These are phyloP conservation scores for Solanum pennellii DNA, from an alignment of 257 asterid genomes.

Conservation along the genomic window DNA sequence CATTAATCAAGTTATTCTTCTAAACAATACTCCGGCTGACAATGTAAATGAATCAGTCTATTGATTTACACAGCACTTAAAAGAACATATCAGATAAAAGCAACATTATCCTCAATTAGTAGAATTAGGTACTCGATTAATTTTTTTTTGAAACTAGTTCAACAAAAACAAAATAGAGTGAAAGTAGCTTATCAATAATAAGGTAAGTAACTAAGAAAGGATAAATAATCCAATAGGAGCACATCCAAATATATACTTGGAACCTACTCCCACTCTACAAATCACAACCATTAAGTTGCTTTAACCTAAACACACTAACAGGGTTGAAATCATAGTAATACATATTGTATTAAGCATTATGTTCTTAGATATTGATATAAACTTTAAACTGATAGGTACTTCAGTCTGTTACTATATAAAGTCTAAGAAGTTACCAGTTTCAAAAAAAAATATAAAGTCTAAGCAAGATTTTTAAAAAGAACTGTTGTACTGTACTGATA, in stretches of 20 bases:
- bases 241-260: not conserved
- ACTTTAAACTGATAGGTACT: not conserved
- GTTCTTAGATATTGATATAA: not conserved
- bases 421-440: not conserved
- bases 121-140: not conserved
- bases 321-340: not conserved
- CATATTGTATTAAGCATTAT: not conserved
- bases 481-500: not conserved
- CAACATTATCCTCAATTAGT: not conserved
- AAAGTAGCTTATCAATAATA: not conserved
- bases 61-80: not conserved
- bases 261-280: not conserved
- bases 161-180: not conserved
- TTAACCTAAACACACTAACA: not conserved
- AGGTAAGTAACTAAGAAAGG: not conserved
- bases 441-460: not conserved
- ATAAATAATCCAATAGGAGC: not conserved
- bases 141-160: not conserved
- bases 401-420: not conserved
- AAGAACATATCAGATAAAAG: not conserved
- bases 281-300: not conserved
- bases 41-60: not conserved
- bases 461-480: not conserved
- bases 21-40: not conserved
- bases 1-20: not conserved